Evolutionary conservation across 768 basidiomycete genomes (phyloP), one percentile per base, ranked within the genome.

Genomic region (Tricholoma sp.): DNA sequence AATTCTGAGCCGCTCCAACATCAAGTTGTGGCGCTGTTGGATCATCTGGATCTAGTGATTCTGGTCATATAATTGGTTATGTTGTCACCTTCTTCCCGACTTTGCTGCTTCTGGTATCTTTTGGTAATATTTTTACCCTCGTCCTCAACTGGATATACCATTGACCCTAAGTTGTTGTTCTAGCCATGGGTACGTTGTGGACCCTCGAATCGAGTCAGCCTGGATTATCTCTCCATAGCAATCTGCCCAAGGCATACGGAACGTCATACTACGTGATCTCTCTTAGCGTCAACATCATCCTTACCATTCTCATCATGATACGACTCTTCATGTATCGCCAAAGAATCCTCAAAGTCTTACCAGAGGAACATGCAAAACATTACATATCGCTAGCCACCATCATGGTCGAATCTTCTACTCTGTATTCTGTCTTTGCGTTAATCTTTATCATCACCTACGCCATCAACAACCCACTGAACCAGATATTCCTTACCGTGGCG

Each of bases 1-100:
- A 12, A 16, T 27, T 16, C 22, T 27, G 6, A 27, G 46, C 16
- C 12, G 16, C 27, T 47, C 22, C 24, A 24, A 47, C 46, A 47
- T 16, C 54, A n/a, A 74, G 75, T 63, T 74, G 54, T 77, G 74
- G 74, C 66, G 75, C 7, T 77, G 73, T 59, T 73, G 69, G 66
- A 70, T 76, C 14, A 73, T 77, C 18, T 78, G 75, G 73, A 65
- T 59, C n/a, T n/a, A n/a, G n/a, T 10, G 66, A 67, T 5, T 66
- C 66, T 14, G 71, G 72, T 9, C 58, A 55, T 10, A 27, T 41
- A 0, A 39, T 61, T 11, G 68, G 70, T 3, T 66, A 67, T 59
- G 52, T 66, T 7, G 67, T 69, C 1, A 66, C 65, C 3, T 50
- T 57, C 0, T 59, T 76, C 47, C 74, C 76, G 1, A 54, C 63